Base-by-base conservation (phyloP, 306 rosid species). In the Vigna reflexopilosa region DNA sequence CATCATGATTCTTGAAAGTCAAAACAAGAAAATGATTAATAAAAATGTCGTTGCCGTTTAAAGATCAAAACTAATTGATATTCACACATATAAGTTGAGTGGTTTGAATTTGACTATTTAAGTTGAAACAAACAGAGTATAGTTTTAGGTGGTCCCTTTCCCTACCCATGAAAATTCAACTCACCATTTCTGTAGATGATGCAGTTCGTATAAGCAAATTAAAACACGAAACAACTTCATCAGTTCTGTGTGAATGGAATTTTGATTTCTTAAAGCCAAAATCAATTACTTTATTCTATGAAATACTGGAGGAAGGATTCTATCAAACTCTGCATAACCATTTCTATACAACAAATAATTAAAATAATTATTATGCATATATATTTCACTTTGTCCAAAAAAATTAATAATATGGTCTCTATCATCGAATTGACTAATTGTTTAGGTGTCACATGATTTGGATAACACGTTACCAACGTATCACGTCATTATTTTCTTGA, bases 141-240 rank as follows among this genome's bases (percentile, higher is more conserved):
- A 63, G 24, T 64, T 64, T 4, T 16, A 26, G 24, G 69, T n/a
- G 69, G 69, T 36, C 69, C 48, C 69, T 11, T 57, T 14, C 36
- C 36, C 28, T 13, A 2, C 9, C 38, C 64, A 58, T 0, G 8
- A 58, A n/a, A 65, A 64, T 36, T 65, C 50, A 38, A 65, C 49
- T 24, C 15, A 36, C 28, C 40, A 36, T 1, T 61, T 30, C 19
- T 26, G 3, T 22, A 4, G 10, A 58, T 2, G 40, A 61, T 16
- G 24, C 16, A 32, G 2, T 15, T 12, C 68, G 34, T 34, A 32
- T 34, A 62, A 34, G 28, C 30, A 9, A 65, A 65, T 4, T 38
- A 65, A 65, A 38, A 4, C 16, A 19, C 30, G 9, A 65, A 65
- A 36, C 5, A 9, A 38, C 26, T 9, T 38, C 28, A 30, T 6